Base-by-base conservation (phyloP, 129 eudicot species). In the Calendula officinalis region DNA sequence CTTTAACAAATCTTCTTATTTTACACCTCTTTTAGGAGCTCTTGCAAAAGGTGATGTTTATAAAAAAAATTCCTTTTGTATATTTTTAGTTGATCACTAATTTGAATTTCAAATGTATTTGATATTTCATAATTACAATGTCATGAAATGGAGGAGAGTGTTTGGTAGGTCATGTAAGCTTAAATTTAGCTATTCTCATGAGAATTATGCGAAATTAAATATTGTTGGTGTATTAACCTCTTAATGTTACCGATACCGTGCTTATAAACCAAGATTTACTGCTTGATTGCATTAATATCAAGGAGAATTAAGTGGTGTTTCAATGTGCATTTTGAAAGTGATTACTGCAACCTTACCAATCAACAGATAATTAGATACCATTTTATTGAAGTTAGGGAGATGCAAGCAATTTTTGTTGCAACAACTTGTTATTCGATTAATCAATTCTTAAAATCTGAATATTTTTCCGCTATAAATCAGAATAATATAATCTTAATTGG, bases 11-110 rank as follows among this genome's bases (percentile, higher is more conserved):
- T 75, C 88, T 53, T 56, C 64, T 36, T 94, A 78, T 79, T 84
- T 81, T 62, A 41, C 83, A 56, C 81, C 87, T 68, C 78, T 89
- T 62, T 69, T 94, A 22, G 78, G 78, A 40, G 92, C 90, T 37
- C 75, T 88, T 56, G 68, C 81, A n/a, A 83, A 86, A 81, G 99
- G 99, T 94, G 84, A 60, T 32, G 34, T 32, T 45, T 58, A 58
- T 58, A 33, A 22, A 22, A 22, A 22, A 1, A 22, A 22, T 50
- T 59, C 36, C 17, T 62, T 61, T 4, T 60, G 27, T 39, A 47
- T 62, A 16, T 14, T 42, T 67, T 5, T 60, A 30, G 30, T 36
- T 52, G 59, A 35, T 47, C 45, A 63, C 69, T 48, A 8, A 40
- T 9, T 8, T 1, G 45, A 35, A 58, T 60, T 56, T 44, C 37